Conservation (phyloP, 495 filamentous ascomycete species). For the Talaromyces nanjingensis region DNA sequence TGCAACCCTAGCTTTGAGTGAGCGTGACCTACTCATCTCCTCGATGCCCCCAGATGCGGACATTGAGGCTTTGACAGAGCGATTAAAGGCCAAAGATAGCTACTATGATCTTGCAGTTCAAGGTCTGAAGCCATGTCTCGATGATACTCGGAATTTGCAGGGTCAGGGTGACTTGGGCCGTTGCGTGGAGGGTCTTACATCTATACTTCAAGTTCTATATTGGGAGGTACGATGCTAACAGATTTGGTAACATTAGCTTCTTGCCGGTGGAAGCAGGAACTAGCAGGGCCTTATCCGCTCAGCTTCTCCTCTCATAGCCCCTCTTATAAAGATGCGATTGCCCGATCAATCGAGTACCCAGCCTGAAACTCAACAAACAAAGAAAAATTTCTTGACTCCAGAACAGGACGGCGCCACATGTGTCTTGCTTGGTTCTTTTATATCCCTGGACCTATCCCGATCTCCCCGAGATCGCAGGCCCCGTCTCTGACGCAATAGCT, state of each 20-base stretch:
- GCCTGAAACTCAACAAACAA: background rate
- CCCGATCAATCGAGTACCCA: background rate
- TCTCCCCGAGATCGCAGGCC: background rate
- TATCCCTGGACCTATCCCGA: slow-evolving; percentile 3
- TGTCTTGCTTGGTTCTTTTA: slow-evolving; percentile 5
- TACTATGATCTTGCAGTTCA: slow-evolving; percentile 6
- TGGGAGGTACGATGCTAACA: background rate
- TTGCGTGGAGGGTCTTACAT: slow-evolving; percentile 7
- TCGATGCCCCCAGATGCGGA: background rate
- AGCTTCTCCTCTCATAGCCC: background rate
- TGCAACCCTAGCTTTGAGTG: slow-evolving; percentile 6
- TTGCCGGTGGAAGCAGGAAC: slow-evolving; percentile 1
- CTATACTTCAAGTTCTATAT: slow-evolving; percentile 5
- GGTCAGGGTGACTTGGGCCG: background rate
- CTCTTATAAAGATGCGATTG: background rate
- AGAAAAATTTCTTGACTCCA: background rate
- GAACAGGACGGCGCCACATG: slow-evolving; percentile 3
- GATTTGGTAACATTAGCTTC: background rate
- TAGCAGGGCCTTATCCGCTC: slow-evolving; percentile 2
- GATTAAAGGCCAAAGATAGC: background rate
- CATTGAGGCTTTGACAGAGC: background rate
- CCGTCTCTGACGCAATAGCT: background rate
- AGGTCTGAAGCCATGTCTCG: background rate
- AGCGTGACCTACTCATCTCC: background rate
- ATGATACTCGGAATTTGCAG: background rate